These are phyloP conservation scores for Clohesyomyces aquaticus DNA, from an alignment of 495 filamentous ascomycete genomes.

Conservation along the genomic window DNA sequence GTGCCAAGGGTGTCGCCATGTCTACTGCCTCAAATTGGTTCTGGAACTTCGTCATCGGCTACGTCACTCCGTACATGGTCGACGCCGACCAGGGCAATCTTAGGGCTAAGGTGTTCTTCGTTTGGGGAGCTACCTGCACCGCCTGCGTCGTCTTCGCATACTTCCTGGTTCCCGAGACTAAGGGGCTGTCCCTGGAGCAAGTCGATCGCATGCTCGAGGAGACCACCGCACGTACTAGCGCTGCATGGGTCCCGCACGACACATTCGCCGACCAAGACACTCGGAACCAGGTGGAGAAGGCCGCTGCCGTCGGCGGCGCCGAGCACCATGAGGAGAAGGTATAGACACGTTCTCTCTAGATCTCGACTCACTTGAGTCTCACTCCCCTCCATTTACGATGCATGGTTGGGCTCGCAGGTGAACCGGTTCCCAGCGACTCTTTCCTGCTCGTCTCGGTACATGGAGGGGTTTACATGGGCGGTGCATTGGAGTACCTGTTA, in stretches of 20 bases:
- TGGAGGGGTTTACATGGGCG: neutral
- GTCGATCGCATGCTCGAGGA: constrained; percentile 90
- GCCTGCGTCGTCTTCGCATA: constrained; percentile 70
- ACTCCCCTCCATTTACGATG: neutral
- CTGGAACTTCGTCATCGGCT: constrained; percentile 69
- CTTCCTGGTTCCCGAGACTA: constrained; percentile 81
- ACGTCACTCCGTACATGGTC: constrained; percentile 82
- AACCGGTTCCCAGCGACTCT: neutral
- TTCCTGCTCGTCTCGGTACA: neutral
- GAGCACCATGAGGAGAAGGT: constrained; percentile 11
- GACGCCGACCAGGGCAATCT: constrained; percentile 64
- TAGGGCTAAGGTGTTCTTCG: constrained; percentile 73
- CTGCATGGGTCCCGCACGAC: constrained; percentile 68
- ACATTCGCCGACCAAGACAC: constrained; percentile 59
- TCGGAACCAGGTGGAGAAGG: constrained; percentile 1
- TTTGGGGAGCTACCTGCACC: constrained; percentile 75
- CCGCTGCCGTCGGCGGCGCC: neutral
- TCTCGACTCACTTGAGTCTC: neutral
- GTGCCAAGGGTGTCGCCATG: constrained; percentile 76
- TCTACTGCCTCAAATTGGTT: constrained; percentile 87
- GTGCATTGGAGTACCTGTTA: no score
- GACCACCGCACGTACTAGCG: constrained; percentile 66
- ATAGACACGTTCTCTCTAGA: neutral
- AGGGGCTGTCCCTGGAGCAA: constrained; percentile 85
- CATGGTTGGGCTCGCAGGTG: neutral